These are phyloP conservation scores for Nannochloris sp. DNA, from an alignment of 139 green algal species.

Conservation along the genomic window DNA sequence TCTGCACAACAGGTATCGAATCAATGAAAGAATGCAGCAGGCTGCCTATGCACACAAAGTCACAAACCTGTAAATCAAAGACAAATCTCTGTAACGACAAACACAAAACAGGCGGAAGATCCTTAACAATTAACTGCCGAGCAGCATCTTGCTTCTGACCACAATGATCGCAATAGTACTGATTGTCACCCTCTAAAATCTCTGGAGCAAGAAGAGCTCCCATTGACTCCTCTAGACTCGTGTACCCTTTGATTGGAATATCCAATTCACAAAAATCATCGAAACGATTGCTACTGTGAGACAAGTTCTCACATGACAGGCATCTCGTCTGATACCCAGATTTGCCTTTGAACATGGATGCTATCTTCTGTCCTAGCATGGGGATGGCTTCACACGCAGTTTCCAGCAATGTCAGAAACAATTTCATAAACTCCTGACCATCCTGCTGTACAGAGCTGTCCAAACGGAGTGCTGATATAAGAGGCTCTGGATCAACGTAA, in stretches of 20 bases:
- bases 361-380: background rate
- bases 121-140: constrained; percentile 49
- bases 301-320: constrained; percentile 38
- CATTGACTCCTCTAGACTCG: constrained; percentile 29
- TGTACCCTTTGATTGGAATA: constrained; percentile 56
- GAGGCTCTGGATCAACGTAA: constrained; percentile 47
- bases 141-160: constrained; percentile 55
- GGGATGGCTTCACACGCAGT: constrained; percentile 18
- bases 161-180: constrained; percentile 73
- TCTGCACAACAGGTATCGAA: constrained; percentile 21
- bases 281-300: constrained; percentile 21
- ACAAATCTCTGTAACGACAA: constrained; percentile 86
- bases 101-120: constrained; percentile 70
- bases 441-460: constrained; percentile 81
- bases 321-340: constrained; percentile 70
- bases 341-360: constrained; percentile 55
- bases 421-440: constrained; percentile 88
- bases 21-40: background rate
- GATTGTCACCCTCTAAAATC: constrained; percentile 69
- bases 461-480: constrained; percentile 59
- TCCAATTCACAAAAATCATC: constrained; percentile 82
- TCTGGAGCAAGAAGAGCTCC: constrained; percentile 47
- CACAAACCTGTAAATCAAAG: constrained; percentile 51
- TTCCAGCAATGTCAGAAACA: constrained; percentile 80
- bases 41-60: background rate